Evolutionary conservation across 1,284 basidiomycete genomes (phyloP), one percentile per base, ranked within the genome.

Genomic region (Tylopilus sp.): DNA sequence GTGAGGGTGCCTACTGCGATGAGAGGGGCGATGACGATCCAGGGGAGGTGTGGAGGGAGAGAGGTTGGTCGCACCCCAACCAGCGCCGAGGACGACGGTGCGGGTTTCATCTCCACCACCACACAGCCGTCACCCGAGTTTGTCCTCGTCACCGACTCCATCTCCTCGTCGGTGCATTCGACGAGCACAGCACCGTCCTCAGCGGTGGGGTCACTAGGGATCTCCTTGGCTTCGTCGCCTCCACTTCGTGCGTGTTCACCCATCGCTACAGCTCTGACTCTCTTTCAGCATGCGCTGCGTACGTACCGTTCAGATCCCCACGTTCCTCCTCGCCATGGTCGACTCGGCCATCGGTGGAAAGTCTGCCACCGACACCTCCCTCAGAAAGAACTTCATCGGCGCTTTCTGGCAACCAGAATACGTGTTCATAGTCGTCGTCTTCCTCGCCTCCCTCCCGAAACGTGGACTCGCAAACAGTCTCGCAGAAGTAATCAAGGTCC

Each of bases 341-440:
- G 96, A 99, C 71, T 97, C 93, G 1, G 87, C 92, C 51, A 89
- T 99, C 41, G 96, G 96, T 13, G n/a, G n/a, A n/a, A n/a, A n/a
- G n/a, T n/a, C n/a, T n/a, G n/a, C n/a, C 15, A n/a, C n/a, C n/a
- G n/a, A n/a, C n/a, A n/a, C n/a, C n/a, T n/a, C n/a, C n/a, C n/a
- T n/a, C n/a, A n/a, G n/a, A n/a, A n/a, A n/a, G n/a, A n/a, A n/a
- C n/a, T n/a, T n/a, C n/a, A n/a, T 99, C 58, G 97, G 96, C 55
- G 89, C 96, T 4, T 99, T 99, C 77, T 95, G 94, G 90, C 97
- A 99, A 71, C 96, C 96, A 2, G 82, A 88, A 61, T 98, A 89
- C 74, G 89, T 98, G 66, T 99, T 99, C 71, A 97, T 98, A 59
- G 97, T 99, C 68, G 88, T 92, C 15, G 88, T 94, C 1, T 97